These are phyloP conservation scores for Blastocystis sp. DNA, from an alignment of 352 stramenopile genomes.

Conservation along the genomic window DNA sequence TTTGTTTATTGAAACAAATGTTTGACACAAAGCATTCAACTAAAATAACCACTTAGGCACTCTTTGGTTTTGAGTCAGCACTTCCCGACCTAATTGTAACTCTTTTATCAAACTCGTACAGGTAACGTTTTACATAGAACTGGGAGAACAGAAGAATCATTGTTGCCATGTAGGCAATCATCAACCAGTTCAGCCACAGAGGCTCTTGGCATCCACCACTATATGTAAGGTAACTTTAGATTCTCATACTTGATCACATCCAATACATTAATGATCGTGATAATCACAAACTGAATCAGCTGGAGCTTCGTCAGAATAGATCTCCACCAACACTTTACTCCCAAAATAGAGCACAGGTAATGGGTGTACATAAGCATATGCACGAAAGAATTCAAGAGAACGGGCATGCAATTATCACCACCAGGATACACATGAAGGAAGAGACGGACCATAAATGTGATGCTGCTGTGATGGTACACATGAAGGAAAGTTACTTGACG, in stretches of 20 bases:
- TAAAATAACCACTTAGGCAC: background rate
- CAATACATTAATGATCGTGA: constrained; percentile 13
- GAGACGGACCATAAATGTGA: constrained; percentile 31
- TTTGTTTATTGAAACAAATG: constrained; percentile 7
- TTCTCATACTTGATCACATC: constrained; percentile 42
- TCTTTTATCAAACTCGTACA: background rate
- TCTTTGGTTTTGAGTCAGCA: constrained; percentile 14
- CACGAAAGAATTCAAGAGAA: constrained; percentile 54
- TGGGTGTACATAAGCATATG: constrained; percentile 62
- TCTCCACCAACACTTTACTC: constrained; percentile 61
- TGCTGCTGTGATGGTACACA: constrained; percentile 61
- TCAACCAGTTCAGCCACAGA: constrained; percentile 18
- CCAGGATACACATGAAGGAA: constrained; percentile 34
- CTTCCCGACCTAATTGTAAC: background rate
- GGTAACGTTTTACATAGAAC: constrained; percentile 60
- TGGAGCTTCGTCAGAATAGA: constrained; percentile 46
- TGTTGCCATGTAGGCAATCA: constrained; percentile 59
- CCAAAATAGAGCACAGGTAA: constrained; percentile 57
- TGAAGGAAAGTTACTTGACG: constrained; percentile 61
- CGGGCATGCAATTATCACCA: constrained; percentile 45
- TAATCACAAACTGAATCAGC: constrained; percentile 58
- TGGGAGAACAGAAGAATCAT: constrained; percentile 60
- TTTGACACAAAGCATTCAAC: background rate
- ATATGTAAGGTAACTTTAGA: background rate
- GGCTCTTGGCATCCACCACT: constrained; percentile 23